Evolutionary conservation across 225 moss, liverwort and hornwort genomes (phyloP).

Genomic region (Anthoceros angustus): DNA sequence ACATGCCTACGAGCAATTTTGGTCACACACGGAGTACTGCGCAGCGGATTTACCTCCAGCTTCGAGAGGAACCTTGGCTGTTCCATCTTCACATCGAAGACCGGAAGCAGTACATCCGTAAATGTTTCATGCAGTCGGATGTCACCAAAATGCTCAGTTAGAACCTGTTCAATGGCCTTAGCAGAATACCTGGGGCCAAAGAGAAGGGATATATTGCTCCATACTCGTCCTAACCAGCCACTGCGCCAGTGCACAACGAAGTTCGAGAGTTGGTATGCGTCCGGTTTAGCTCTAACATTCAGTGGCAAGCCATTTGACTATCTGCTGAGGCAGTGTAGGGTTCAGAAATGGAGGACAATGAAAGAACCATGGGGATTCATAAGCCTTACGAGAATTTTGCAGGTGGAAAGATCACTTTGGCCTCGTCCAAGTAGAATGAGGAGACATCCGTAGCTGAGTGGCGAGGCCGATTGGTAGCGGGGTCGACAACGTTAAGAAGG

Average conservation of each 20-base stretch:
- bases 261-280: too few relatives aligned
- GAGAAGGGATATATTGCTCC: background rate
- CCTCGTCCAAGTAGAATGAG: conserved; percentile 15
- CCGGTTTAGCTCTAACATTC: too few relatives aligned
- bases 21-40: background rate
- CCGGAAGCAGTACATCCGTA: background rate
- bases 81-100: conserved; percentile 1
- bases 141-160: background rate
- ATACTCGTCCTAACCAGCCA: background rate
- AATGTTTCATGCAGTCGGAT: background rate
- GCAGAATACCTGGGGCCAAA: background rate
- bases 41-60: background rate
- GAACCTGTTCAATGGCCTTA: background rate
- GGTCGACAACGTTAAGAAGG: conserved; percentile 19
- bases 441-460: conserved; percentile 13
- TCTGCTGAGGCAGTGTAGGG: too few relatives aligned
- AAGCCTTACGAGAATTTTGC: conserved; percentile 4
- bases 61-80: background rate
- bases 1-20: background rate
- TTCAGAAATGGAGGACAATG: too few relatives aligned
- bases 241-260: background rate
- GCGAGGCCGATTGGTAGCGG: conserved; percentile 17
- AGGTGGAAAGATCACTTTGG: conserved; percentile 12
- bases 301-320: too few relatives aligned
- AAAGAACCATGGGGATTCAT: background rate